Base-by-base conservation (phyloP, 495 filamentous ascomycete genomes). In the Lasiosphaeria miniovina region DNA sequence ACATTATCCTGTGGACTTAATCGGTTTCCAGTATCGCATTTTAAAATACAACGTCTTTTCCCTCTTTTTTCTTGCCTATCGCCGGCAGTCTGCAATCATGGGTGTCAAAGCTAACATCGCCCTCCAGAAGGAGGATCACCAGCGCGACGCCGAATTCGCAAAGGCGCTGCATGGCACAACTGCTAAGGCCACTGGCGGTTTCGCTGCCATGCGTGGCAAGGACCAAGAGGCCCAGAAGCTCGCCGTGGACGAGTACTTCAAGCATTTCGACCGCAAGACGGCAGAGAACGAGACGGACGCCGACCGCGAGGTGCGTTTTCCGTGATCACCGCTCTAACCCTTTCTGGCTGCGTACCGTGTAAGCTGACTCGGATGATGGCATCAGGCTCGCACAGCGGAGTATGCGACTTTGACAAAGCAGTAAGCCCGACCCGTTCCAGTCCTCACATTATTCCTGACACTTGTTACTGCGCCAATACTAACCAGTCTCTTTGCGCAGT, bases 191-290 rank as follows among this genome's bases (percentile, higher is more conserved):
- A 72, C 78, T 34, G 90, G 86, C 66, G 91, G 90, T 68, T 83
- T 97, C 67, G 75, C 82, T 63, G 89, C 94, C 61, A 90, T 96
- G 88, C 77, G 96, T 57, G 80, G 81, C 67, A 98, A 98, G 78
- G 88, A 93, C 74, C 77, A 80, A 54, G 79, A 78, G 10, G 91
- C 94, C 3, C 90, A 98, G 73, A 85, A 92, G 77, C 84, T 90
- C 52, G 93, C 94, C 52, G 84, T 96, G 38, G 92, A 97, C 68
- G 93, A 98, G 76, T 98, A 98, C 80, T 98, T 96, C 86, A 98
- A 97, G 86, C 96, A 96, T 76, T 98, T 93, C 89, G 94, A 98
- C 77, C 90, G 95, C 81, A 94, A 98, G 80, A 73, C 73, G 57
- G 90, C 93, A 43, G 85, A 80, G 46, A 80, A 82, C 32, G 94